These are phyloP conservation scores for Domatiomyces catenatus DNA, from an alignment of 2,329 filamentous ascomycete genomes.

Conservation along the genomic window DNA sequence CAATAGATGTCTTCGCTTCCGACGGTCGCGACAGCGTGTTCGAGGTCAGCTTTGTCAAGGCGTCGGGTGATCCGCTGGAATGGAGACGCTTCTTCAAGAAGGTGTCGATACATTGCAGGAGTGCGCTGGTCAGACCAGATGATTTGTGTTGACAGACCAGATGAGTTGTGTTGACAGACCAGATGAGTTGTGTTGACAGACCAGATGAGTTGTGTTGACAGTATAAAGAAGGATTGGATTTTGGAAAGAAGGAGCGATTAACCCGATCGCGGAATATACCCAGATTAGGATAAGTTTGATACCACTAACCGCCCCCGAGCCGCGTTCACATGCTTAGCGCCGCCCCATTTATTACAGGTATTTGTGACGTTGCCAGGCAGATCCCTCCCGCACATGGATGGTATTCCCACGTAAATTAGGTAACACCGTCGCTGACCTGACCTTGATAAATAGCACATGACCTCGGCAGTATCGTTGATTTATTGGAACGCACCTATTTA, in stretches of 20 bases:
- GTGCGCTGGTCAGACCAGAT: slow-evolving; percentile 56
- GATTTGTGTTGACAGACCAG: neutral
- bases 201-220: neutral
- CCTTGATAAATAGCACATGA: too few species aligned
- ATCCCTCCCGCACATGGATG: neutral
- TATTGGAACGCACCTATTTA: too few species aligned
- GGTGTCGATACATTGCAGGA: slow-evolving; percentile 72
- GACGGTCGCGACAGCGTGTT: slow-evolving; percentile 42
- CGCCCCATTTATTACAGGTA: neutral
- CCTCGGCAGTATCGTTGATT: too few species aligned
- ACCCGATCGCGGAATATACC: neutral
- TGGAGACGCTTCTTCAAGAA: slow-evolving; percentile 97
- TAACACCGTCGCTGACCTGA: too few species aligned
- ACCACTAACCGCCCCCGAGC: neutral
- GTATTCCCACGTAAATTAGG: too few species aligned
- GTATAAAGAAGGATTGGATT: too few species aligned
- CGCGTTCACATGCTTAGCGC: neutral
- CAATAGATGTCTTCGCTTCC: slow-evolving; percentile 24
- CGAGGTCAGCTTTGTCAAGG: slow-evolving; percentile 83
- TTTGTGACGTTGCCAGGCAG: neutral
- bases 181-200: neutral
- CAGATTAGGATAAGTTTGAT: neutral
- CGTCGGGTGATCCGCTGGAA: slow-evolving; percentile 88
- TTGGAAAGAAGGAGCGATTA: too few species aligned
- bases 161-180: neutral